These are phyloP conservation scores for Penicillium manginii DNA, from an alignment of 495 filamentous ascomycete species.

Conservation along the genomic window DNA sequence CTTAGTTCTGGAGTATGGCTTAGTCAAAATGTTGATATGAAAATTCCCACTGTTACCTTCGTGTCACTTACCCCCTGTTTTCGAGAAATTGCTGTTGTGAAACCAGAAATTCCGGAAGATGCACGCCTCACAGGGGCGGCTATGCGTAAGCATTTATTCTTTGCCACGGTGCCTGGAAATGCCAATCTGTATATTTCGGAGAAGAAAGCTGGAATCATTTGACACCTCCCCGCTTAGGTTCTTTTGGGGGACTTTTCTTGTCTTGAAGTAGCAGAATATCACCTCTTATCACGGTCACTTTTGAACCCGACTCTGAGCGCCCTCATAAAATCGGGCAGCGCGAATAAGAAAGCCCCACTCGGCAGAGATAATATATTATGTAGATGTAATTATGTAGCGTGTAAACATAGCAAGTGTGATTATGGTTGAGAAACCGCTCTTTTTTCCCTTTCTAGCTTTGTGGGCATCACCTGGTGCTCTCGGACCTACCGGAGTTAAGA, in stretches of 20 bases:
- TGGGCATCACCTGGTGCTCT: no score
- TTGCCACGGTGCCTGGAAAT: constrained; percentile 11
- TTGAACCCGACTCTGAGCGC: no score
- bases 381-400: no score
- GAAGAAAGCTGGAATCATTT: constrained; percentile 10
- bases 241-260: no score
- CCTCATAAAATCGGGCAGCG: no score
- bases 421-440: no score
- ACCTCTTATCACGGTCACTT: background rate
- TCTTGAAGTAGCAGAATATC: no score
- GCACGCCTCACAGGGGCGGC: constrained; percentile 2
- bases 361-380: no score
- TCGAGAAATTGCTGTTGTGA: constrained; percentile 2
- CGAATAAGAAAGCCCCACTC: no score
- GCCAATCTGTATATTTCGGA: constrained; percentile 4
- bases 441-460: no score
- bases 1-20: no score
- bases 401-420: no score
- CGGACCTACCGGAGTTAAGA: background rate
- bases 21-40: constrained; percentile 9
- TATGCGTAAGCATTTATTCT: constrained; percentile 8
- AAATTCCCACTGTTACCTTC: constrained; percentile 1
- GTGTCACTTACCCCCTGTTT: constrained; percentile 7
- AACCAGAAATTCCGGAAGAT: background rate
- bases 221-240: background rate